A percentile compares a stretch with the other conserved stretches of the same genome.
Conservation (phyloP, 352 stramenopile species). For the Phytophthora crassamura region DNA sequence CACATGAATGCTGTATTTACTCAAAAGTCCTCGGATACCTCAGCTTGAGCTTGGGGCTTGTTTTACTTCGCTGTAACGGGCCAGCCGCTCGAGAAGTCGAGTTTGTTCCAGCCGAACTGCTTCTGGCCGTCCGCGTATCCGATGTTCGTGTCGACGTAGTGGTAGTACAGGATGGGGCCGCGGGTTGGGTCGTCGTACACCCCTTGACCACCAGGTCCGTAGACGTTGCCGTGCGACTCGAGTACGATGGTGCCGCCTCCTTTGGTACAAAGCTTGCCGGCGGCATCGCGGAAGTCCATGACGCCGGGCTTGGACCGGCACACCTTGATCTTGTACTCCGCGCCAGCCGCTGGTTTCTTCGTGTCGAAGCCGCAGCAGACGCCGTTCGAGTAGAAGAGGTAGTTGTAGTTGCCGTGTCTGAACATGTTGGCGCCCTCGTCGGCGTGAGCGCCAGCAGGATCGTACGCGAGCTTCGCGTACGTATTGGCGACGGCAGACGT, state of each 20-base stretch:
- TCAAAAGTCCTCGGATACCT: too few relatives aligned
- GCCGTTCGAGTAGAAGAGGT: slow-evolving; percentile 36
- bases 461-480: slow-evolving; percentile 29
- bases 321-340: slow-evolving; percentile 39
- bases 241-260: slow-evolving; percentile 27
- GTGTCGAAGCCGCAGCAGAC: slow-evolving; percentile 36
- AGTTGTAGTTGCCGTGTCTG: slow-evolving; percentile 30
- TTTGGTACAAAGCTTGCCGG: slow-evolving; percentile 19
- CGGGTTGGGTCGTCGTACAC: slow-evolving; percentile 32
- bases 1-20: too few relatives aligned
- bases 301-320: slow-evolving; percentile 29
- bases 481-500: slow-evolving; percentile 3
- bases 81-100: slow-evolving; percentile 56
- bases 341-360: slow-evolving; percentile 15
- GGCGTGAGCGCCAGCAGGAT: slow-evolving; percentile 17
- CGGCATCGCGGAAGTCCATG: slow-evolving; percentile 31
- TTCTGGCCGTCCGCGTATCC: slow-evolving; percentile 57
- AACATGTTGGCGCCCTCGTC: slow-evolving; percentile 38
- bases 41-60: too few relatives aligned
- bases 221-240: slow-evolving; percentile 23
- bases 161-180: slow-evolving; percentile 30
- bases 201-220: slow-evolving; percentile 27
- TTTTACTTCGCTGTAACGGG: too few relatives aligned
- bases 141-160: slow-evolving; percentile 45
- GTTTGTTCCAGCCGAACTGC: slow-evolving; percentile 62